These are phyloP conservation scores for Gaeumannomyces tritici DNA, from an alignment of 2,329 filamentous ascomycete species.

Conservation along the genomic window DNA sequence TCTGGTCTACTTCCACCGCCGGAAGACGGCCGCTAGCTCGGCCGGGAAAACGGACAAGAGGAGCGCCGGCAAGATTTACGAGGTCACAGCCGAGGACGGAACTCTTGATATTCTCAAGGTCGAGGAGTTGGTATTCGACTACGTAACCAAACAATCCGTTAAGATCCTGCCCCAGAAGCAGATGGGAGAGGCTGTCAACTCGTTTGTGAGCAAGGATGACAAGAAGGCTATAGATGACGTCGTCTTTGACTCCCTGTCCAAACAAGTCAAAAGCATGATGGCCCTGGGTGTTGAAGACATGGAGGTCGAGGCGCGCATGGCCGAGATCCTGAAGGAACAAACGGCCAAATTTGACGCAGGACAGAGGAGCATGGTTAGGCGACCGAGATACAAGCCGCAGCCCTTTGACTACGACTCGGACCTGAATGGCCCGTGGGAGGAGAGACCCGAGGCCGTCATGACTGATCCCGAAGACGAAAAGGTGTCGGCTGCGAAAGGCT, in stretches of 20 bases:
- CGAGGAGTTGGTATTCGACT: constrained; percentile 80
- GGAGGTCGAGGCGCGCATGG: constrained; percentile 68
- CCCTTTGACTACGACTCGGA: constrained; percentile 85
- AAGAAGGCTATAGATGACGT: constrained; percentile 84
- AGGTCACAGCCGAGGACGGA: constrained; percentile 53
- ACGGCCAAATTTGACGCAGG: constrained; percentile 65
- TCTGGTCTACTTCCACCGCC: constrained; percentile 85
- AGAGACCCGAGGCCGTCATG: constrained; percentile 59
- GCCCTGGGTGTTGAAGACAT: constrained; percentile 58
- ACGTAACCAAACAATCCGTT: constrained; percentile 75
- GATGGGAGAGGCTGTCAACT: constrained; percentile 84
- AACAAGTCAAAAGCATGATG: constrained; percentile 62
- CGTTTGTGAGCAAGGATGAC: constrained; percentile 93
- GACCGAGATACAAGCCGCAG: constrained; percentile 52
- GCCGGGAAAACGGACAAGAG: constrained; percentile 20
- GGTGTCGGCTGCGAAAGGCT: constrained; percentile 18
- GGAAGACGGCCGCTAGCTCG: constrained; percentile 51
- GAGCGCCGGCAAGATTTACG: constrained; percentile 49
- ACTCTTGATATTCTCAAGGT: constrained; percentile 73
- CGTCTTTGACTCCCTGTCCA: constrained; percentile 60
- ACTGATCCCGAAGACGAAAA: constrained; percentile 16
- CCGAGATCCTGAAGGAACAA: constrained; percentile 57
- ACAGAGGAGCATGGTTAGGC: constrained; percentile 31
- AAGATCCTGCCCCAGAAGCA: constrained; percentile 88
- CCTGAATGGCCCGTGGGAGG: constrained; percentile 75